These are phyloP conservation scores for Salvia miltiorrhiza DNA, from an alignment of 257 asterid species.

Conservation along the genomic window DNA sequence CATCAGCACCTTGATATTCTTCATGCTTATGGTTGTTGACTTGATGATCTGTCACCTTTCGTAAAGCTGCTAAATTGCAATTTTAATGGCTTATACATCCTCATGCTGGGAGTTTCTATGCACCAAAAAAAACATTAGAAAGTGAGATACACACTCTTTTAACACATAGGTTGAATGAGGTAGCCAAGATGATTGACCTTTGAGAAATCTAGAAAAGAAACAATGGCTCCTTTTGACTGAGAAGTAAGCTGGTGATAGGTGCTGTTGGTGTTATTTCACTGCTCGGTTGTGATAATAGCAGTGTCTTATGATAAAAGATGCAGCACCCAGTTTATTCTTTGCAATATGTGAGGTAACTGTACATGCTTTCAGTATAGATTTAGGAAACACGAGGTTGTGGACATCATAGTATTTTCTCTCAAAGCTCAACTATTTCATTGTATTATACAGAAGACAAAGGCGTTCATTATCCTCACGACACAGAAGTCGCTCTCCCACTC, in stretches of 20 bases:
- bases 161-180: conserved; percentile 33
- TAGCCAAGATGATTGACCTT: conserved; percentile 31
- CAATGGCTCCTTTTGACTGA: conserved; percentile 65
- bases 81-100: conserved; percentile 27
- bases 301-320: conserved; percentile 91
- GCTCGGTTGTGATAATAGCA: conserved; percentile 84
- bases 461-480: conserved; percentile 67
- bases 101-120: conserved; percentile 25
- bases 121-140: conserved; percentile 17
- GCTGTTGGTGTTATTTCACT: conserved; percentile 84
- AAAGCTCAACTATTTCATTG: conserved; percentile 46
- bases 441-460: conserved; percentile 77
- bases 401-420: conserved; percentile 26
- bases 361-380: conserved; percentile 50
- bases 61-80: conserved; percentile 34
- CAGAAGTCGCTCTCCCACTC: conserved; percentile 70
- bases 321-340: conserved; percentile 85
- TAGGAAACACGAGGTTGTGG: conserved; percentile 36
- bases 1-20: conserved; percentile 46
- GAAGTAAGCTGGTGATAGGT: conserved; percentile 88
- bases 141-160: conserved; percentile 24
- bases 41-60: conserved; percentile 39
- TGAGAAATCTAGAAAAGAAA: conserved; percentile 49
- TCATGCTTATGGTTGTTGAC: conserved; percentile 47
- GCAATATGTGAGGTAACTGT: conserved; percentile 95